These are phyloP conservation scores for Penicillium steckii DNA, from an alignment of 495 filamentous ascomycete species.

Conservation along the genomic window DNA sequence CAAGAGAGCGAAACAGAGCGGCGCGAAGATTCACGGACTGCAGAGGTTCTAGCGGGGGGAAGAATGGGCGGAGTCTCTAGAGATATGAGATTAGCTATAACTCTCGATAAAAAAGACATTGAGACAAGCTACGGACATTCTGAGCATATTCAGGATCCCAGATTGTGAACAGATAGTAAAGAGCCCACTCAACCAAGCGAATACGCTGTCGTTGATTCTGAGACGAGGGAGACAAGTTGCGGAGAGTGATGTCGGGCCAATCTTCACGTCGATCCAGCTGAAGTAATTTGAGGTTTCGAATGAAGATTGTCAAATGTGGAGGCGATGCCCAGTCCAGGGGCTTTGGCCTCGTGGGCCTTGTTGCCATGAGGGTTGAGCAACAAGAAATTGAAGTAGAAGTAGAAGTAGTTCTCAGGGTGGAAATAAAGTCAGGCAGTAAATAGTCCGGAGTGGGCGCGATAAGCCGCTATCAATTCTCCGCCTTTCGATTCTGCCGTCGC, in stretches of 20 bases:
- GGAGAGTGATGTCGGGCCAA: slow-evolving; percentile 69
- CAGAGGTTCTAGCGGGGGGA: slow-evolving; percentile 80
- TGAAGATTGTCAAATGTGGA: slow-evolving; percentile 63
- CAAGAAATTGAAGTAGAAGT: not conserved
- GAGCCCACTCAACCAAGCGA: slow-evolving; percentile 76
- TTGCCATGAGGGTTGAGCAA: slow-evolving; percentile 29
- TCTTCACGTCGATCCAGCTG: slow-evolving; percentile 71
- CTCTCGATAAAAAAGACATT: no score
- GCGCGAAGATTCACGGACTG: slow-evolving; percentile 87
- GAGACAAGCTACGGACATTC: slow-evolving; percentile 62
- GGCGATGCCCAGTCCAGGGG: slow-evolving; percentile 40
- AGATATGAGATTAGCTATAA: not conserved
- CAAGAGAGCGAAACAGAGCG: slow-evolving; percentile 74
- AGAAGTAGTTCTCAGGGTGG: not conserved
- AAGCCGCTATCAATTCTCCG: slow-evolving; percentile 8
- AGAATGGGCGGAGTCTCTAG: slow-evolving; percentile 85
- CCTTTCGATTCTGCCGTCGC: not conserved
- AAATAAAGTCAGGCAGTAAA: no score
- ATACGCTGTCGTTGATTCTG: slow-evolving; percentile 78
- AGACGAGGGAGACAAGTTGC: slow-evolving; percentile 63
- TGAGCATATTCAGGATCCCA: slow-evolving; percentile 74
- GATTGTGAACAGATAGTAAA: slow-evolving; percentile 77
- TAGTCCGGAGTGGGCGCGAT: no score
- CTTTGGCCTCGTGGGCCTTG: slow-evolving; percentile 32
- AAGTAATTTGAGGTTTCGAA: slow-evolving; percentile 77